These are phyloP conservation scores for Magnolia sinica DNA, from an alignment of 164 flowering plant genomes.

Conservation along the genomic window DNA sequence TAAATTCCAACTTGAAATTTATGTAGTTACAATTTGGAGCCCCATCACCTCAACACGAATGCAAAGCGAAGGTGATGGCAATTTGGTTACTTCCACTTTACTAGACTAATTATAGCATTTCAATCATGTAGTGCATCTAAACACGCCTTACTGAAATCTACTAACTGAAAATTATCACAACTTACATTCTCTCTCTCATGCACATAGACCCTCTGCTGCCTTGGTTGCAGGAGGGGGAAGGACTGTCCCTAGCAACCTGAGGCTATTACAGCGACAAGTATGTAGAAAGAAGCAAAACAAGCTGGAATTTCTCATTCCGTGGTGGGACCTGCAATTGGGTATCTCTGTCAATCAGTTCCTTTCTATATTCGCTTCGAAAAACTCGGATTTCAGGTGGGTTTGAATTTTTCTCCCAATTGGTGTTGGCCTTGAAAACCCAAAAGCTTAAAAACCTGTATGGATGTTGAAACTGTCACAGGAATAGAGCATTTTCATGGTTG, in stretches of 20 bases:
- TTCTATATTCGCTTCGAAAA: slow-evolving; percentile 73
- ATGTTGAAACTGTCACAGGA: slow-evolving; percentile 39
- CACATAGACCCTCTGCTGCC: background rate
- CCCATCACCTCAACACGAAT: too few species aligned
- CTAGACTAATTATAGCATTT: too few species aligned
- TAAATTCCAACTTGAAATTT: background rate
- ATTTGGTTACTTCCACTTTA: too few species aligned
- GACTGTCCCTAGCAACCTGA: slow-evolving; percentile 82
- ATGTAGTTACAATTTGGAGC: background rate
- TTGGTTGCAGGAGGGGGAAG: slow-evolving; percentile 72
- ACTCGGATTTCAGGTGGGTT: slow-evolving; percentile 80
- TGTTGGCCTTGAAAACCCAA: background rate
- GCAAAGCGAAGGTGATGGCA: too few species aligned
- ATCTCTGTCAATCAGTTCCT: slow-evolving; percentile 90
- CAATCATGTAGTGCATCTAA: too few species aligned
- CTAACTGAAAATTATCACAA: too few species aligned
- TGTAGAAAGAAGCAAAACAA: slow-evolving; percentile 70
- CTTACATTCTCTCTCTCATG: background rate
- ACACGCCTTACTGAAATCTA: too few species aligned
- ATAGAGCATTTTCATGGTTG: slow-evolving; percentile 70
- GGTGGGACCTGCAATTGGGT: slow-evolving; percentile 97
- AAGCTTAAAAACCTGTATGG: background rate
- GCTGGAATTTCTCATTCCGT: slow-evolving; percentile 76
- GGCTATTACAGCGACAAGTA: slow-evolving; percentile 81
- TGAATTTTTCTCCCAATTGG: background rate